A percentile compares a stretch with the other conserved stretches of the same genome.
These are phyloP conservation scores for Termitomyces titanicus DNA, from an alignment of 768 basidiomycete species.

Conservation along the genomic window DNA sequence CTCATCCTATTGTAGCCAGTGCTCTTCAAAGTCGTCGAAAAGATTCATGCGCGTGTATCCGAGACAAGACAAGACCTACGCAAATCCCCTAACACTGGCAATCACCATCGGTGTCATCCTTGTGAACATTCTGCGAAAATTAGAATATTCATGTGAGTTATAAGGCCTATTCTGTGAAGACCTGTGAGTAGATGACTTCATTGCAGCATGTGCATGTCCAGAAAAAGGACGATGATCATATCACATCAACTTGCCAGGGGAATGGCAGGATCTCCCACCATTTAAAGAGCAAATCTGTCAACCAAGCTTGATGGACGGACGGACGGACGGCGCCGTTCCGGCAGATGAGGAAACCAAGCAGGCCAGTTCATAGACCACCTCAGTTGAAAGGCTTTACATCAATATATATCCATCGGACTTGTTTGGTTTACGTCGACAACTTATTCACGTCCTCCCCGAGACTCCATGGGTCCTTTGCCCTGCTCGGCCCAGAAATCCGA, in stretches of 20 bases:
- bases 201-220: background rate
- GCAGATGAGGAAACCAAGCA: background rate
- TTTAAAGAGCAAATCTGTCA: conserved; percentile 7
- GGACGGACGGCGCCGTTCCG: conserved; percentile 9
- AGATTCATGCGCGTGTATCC: background rate
- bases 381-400: background rate
- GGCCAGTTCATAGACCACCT: conserved; percentile 7
- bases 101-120: conserved; percentile 4
- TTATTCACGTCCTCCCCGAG: background rate
- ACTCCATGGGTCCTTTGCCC: conserved; percentile 1
- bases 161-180: background rate
- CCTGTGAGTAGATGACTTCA: background rate
- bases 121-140: conserved; percentile 2
- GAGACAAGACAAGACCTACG: conserved; percentile 1
- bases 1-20: no score
- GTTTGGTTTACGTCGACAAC: no score
- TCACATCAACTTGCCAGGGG: conserved; percentile 7
- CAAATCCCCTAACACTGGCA: no score
- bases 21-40: background rate
- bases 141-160: conserved; percentile 5
- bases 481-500: conserved; percentile 9
- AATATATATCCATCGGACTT: background rate
- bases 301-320: conserved; percentile 9
- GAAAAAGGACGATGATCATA: background rate
- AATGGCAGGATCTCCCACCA: conserved; percentile 12